Evolutionary conservation across 2,329 filamentous ascomycete species (phyloP).

Genomic region (Rhinocladiella similis): DNA sequence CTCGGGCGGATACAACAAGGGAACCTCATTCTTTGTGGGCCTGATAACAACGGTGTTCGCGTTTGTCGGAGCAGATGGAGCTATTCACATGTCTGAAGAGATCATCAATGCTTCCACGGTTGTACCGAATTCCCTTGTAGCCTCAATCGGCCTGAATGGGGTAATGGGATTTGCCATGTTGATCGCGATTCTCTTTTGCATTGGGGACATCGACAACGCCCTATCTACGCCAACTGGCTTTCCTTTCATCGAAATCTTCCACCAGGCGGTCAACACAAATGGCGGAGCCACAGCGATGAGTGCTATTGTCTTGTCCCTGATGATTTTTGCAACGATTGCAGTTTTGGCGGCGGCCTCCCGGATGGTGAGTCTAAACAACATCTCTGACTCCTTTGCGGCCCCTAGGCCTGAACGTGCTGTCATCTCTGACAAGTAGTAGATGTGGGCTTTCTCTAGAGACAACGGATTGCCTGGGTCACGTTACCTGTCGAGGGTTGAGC

Average conservation of each 20-base stretch:
- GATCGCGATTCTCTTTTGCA: constrained; percentile 41
- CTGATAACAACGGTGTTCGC: constrained; percentile 38
- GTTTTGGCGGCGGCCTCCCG: constrained; percentile 39
- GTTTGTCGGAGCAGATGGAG: constrained; percentile 40
- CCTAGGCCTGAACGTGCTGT: too few species aligned
- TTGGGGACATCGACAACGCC: constrained; percentile 34
- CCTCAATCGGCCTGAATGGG: constrained; percentile 39
- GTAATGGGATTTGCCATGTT: constrained; percentile 39
- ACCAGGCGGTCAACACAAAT: constrained; percentile 44
- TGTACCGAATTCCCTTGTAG: constrained; percentile 40
- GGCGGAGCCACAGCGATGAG: constrained; percentile 48
- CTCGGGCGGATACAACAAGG: constrained; percentile 35
- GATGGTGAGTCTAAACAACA: constrained; percentile 23
- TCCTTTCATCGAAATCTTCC: constrained; percentile 49
- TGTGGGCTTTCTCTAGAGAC: constrained; percentile 47
- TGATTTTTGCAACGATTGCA: constrained; percentile 33
- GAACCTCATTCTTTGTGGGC: constrained; percentile 34
- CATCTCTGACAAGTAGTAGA: background rate
- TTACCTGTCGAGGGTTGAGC: constrained; percentile 43
- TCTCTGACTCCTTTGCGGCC: too few species aligned
- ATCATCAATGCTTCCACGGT: constrained; percentile 38
- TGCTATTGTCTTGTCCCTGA: constrained; percentile 33
- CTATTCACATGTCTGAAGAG: constrained; percentile 44
- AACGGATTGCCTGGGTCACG: constrained; percentile 40
- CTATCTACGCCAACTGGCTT: constrained; percentile 35